Base-by-base conservation (phyloP, 345 rosid genomes). In the Camelina hispida region DNA sequence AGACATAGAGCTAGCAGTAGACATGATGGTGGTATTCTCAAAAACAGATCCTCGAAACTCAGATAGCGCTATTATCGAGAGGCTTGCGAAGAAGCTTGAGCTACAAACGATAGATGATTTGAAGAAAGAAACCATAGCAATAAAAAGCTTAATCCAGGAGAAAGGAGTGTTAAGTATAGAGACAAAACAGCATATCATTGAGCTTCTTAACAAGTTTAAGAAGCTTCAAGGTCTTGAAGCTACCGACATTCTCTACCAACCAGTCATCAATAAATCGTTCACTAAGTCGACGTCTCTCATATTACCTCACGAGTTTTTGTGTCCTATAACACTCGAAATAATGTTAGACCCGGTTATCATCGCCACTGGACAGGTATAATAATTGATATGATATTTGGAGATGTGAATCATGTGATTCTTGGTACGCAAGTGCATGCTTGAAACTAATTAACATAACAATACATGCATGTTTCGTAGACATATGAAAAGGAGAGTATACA, bases 1-100 rank as follows among this genome's bases (percentile, higher is more conserved):
- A 46, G 97, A 92, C 72, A 90, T 88, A 70, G 96, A 92, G 77
- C 84, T 90, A 6, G 91, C 91, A 11, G 88, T 90, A 83, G 96
- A 90, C 75, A 69, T 87, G 87, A 88, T 92, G 92, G 92, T 84
- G 2, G 85, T 85, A 2, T 87, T 85, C 60, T 84, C 96, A 0
- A 82, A 85, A 80, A 77, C 83, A 2, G 89, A 88, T 64, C 86
- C 82, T 20, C 68, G 86, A 16, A 92, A 88, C 57, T 81, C 93
- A 8, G 93, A 92, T 71, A 84, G 75, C 17, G 91, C 96, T 7
- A 87, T 90, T 1, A 50, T 93, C 1, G 86, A 90, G 73, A 83
- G 93, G 78, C 81, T 90, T 25, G 98, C 94, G 1, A 83, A 87
- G 55, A 93, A 90, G 81, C 87, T 92, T 18, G 92, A 88, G 13